Evolutionary conservation across 2,329 filamentous ascomycete genomes (phyloP).

Genomic region (Epichloe bromicola): DNA sequence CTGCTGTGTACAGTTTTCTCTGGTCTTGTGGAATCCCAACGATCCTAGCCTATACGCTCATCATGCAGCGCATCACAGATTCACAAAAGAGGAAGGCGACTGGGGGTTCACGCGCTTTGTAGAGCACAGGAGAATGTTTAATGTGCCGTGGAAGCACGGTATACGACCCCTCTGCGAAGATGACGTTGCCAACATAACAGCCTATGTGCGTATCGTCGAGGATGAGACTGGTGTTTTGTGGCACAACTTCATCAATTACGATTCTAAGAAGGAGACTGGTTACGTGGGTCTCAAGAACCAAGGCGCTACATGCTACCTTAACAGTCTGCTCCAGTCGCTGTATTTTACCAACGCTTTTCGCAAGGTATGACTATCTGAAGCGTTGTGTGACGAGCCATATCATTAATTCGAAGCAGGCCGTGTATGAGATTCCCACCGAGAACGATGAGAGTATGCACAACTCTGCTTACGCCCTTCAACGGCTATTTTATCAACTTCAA

Average conservation of each 20-base stretch:
- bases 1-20: conserved; percentile 87
- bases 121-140: conserved; percentile 76
- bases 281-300: conserved; percentile 96
- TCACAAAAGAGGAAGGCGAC: conserved; percentile 90
- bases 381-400: conserved; percentile 2
- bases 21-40: conserved; percentile 89
- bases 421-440: conserved; percentile 93
- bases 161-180: conserved; percentile 66
- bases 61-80: conserved; percentile 81
- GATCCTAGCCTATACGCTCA: conserved; percentile 78
- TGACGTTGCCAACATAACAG: conserved; percentile 66
- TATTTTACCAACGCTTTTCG: conserved; percentile 89
- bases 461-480: conserved; percentile 85
- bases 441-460: conserved; percentile 69
- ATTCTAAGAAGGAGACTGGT: conserved; percentile 98
- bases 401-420: conserved; percentile 45
- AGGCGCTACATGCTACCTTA: conserved; percentile 82
- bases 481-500: conserved; percentile 89
- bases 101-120: conserved; percentile 98
- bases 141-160: conserved; percentile 57
- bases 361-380: conserved; percentile 45
- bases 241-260: conserved; percentile 89
- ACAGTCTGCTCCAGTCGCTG: conserved; percentile 70
- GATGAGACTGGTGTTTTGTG: conserved; percentile 81
- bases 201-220: conserved; percentile 69